Evolutionary conservation across 495 filamentous ascomycete species (phyloP).

Genomic region (Darksidea phi): DNA sequence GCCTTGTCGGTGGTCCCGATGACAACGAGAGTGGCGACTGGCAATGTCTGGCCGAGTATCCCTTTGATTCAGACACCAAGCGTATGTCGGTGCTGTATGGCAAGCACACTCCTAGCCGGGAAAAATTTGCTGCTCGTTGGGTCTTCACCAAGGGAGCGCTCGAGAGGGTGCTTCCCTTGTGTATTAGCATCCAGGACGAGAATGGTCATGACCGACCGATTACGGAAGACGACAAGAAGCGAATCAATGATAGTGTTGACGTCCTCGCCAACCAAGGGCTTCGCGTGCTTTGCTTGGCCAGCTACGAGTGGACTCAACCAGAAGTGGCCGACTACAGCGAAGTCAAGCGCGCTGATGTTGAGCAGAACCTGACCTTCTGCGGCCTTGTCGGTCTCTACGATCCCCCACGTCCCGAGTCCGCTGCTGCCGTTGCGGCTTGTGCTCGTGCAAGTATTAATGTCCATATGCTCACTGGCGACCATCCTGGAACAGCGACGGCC

Average conservation of each 20-base stretch:
- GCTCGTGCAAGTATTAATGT: slow-evolving; percentile 34
- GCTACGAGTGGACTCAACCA: slow-evolving; percentile 6
- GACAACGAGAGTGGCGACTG: slow-evolving; percentile 46
- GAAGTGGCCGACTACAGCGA: slow-evolving; percentile 37
- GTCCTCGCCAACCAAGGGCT: slow-evolving; percentile 13
- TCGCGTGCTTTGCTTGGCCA: slow-evolving; percentile 13
- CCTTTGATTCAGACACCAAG: slow-evolving; percentile 60
- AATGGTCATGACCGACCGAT: background rate
- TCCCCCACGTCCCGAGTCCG: slow-evolving; percentile 67
- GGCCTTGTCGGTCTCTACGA: slow-evolving; percentile 74
- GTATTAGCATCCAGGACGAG: slow-evolving; percentile 3
- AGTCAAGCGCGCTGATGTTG: slow-evolving; percentile 52
- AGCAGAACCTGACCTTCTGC: slow-evolving; percentile 60
- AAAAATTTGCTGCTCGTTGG: slow-evolving; percentile 38
- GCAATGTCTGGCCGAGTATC: slow-evolving; percentile 52
- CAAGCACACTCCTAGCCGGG: slow-evolving; percentile 33
- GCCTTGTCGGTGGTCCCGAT: slow-evolving; percentile 48
- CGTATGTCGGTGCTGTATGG: slow-evolving; percentile 57
- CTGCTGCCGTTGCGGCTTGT: slow-evolving; percentile 53
- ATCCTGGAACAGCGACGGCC: slow-evolving; percentile 51
- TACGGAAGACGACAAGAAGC: background rate
- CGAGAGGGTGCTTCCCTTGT: slow-evolving; percentile 52
- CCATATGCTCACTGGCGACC: too few relatives aligned
- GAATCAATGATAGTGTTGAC: slow-evolving; percentile 6
- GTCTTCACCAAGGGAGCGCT: slow-evolving; percentile 62